These are phyloP conservation scores for Craspedostauros australis DNA, from an alignment of 108 stramenopile species.

Conservation along the genomic window DNA sequence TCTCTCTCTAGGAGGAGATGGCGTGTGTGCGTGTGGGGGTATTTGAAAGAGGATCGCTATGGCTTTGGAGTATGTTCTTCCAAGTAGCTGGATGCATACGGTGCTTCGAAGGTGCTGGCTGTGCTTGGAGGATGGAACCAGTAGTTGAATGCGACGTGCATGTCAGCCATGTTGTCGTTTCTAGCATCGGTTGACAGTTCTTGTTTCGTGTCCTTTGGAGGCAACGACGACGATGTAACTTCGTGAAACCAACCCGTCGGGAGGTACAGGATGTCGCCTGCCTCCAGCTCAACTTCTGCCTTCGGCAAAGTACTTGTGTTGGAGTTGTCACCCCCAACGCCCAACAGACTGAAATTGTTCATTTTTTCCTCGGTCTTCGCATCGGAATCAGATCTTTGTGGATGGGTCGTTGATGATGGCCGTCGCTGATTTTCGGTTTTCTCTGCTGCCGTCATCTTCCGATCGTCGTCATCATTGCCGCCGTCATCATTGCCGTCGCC, in stretches of 20 bases:
- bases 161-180: not conserved
- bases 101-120: conserved; percentile 34
- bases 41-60: too few relatives aligned
- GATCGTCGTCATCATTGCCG: not conserved
- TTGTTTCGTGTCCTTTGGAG: too few relatives aligned
- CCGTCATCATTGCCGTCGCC: not conserved
- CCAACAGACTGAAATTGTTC: not conserved
- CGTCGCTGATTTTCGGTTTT: not conserved
- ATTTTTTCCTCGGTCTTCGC: not conserved
- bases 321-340: conserved; percentile 1
- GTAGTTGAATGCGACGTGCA: conserved; percentile 91
- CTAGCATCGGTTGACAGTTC: too few relatives aligned
- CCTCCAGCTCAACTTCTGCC: conserved; percentile 38
- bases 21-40: too few relatives aligned
- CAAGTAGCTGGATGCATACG: too few relatives aligned
- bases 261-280: conserved; percentile 88
- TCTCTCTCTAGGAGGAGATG: too few relatives aligned
- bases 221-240: conserved; percentile 66
- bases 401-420: not conserved
- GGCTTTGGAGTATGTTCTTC: too few relatives aligned
- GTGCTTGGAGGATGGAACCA: conserved; percentile 95
- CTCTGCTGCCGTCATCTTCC: not conserved
- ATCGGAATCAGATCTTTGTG: not conserved
- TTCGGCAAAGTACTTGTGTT: conserved; percentile 24
- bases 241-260: conserved; percentile 98